Base-by-base conservation (phyloP, 768 basidiomycete species). In the Clathrus columnatus region DNA sequence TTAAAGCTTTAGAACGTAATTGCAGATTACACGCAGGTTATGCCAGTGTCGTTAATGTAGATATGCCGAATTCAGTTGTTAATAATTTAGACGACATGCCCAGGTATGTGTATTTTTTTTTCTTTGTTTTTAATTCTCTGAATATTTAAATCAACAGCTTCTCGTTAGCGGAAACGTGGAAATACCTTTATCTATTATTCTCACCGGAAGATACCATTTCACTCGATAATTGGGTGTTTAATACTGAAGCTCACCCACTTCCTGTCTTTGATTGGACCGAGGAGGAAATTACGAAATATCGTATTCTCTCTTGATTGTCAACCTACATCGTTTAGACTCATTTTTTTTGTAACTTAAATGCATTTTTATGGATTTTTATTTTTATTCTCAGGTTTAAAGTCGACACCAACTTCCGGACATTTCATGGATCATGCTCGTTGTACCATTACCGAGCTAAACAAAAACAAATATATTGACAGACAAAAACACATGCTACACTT, bases 161-260 rank as follows among this genome's bases (percentile, higher is more conserved):
- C 48, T 58, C 54, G 30, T 51, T 62, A 20, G 61, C 61, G 3
- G 61, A 62, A 51, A 61, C 61, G 42, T 50, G 60, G 32, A 62
- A 61, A 50, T 62, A 62, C 45, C 47, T 53, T 8, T 62, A 61
- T 36, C 60, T 62, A 1, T 44, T 57, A 43, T 47, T 57, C 10
- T 28, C 53, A 5, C 55, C 61, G 20, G 29, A 41, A 26, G 60
- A 59, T 50, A 53, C 51, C 6, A 42, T 60, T 36, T 60, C 61
- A 2, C n/a, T 56, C 26, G 54, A 61, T 28, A 43, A 24, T 11
- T 61, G 20, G 32, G 51, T 61, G n/a, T 55, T 62, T 27, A 62
- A 62, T 53, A 62, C 61, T 5, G 61, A 62, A 48, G 61, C 61
- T n/a, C 61, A 62, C 52, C 61, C 61, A 7, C 45, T 62, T 8